These are phyloP conservation scores for Oleoguttula mirabilis DNA, from an alignment of 495 filamentous ascomycete genomes.

Conservation along the genomic window DNA sequence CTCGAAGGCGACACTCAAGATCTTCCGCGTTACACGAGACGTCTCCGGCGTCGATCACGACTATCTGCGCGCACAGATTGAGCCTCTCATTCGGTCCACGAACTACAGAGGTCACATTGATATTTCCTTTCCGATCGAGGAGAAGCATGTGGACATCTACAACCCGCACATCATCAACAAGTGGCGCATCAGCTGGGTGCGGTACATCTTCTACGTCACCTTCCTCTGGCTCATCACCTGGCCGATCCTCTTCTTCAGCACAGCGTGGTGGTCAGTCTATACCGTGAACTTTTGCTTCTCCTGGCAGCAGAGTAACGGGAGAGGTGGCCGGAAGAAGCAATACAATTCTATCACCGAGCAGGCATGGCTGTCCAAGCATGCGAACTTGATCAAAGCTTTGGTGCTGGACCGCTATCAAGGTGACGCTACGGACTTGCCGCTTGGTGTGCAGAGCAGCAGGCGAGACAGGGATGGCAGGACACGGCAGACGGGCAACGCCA, in stretches of 20 bases:
- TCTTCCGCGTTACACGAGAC: constrained; percentile 39
- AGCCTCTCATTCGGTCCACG: constrained; percentile 39
- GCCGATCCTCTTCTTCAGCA: constrained; percentile 51
- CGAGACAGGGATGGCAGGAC: constrained; percentile 17
- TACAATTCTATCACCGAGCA: constrained; percentile 30
- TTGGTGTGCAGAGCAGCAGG: constrained; percentile 1
- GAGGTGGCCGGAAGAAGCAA: constrained; percentile 20
- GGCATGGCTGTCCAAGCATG: constrained; percentile 22
- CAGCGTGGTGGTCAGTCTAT: constrained; percentile 48
- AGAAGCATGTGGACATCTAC: constrained; percentile 40
- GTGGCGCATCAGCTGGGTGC: constrained; percentile 45
- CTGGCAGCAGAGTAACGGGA: not conserved
- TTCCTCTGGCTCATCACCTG: constrained; percentile 51
- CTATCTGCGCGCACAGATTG: constrained; percentile 34
- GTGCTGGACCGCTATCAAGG: constrained; percentile 22
- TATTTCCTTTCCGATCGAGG: constrained; percentile 41
- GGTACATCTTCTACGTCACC: constrained; percentile 47
- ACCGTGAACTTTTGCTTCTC: constrained; percentile 43
- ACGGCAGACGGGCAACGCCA: constrained; percentile 23
- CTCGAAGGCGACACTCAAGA: constrained; percentile 37
- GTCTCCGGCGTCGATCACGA: constrained; percentile 42
- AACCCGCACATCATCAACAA: constrained; percentile 42
- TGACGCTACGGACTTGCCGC: constrained; percentile 14
- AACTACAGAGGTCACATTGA: constrained; percentile 47
- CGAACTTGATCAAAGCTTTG: constrained; percentile 17